Evolutionary conservation across 257 asterid genomes (phyloP), one percentile per base, ranked within the genome.

Genomic region (Ilex aquifolium): DNA sequence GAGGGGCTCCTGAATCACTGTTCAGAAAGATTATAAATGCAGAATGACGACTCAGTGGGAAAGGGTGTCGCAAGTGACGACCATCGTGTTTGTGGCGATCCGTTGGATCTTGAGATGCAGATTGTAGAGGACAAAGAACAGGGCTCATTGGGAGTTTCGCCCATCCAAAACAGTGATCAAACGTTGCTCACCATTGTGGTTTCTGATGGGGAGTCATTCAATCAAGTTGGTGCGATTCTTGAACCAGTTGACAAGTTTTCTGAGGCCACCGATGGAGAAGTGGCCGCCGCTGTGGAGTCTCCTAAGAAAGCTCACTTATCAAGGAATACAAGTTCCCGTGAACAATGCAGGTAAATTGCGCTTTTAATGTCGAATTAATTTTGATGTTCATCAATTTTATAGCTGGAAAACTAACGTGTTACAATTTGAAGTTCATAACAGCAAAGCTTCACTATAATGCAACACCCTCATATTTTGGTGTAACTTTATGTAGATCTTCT

Each of bases 261-360:
- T 31, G 8, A 4, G 8, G 42, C 42, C 8, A 31, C 67, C 5
- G 32, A 31, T 44, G 62, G 50, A 13, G 63, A 64, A 27, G 32
- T 16, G 32, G 58, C n/a, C 42, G 16, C 32, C 60, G 55, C 31
- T 4, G 7, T 36, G 42, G 56, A 62, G 51, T 65, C 72, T 57
- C 73, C 64, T n/a, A 62, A 62, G 69, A 70, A 70, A 63, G 40
- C 65, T 5, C 32, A 17, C 63, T 61, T 74, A 6, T 74, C 76
- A 14, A 74, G 73, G 68, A 53, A 58, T 57, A 17, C 69, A 3
- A 74, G 75, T 58, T 59, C 59, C 29, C 73, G 62, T 16, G 79
- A 74, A 48, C 70, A 74, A 53, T 74, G 76, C 70, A 71, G 74
- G 74, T 68, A 54, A 30, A 27, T 30, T 13, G 62, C 54, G 6